Evolutionary conservation across 2,329 filamentous ascomycete genomes (phyloP).

Genomic region (Colletotrichum sp.): DNA sequence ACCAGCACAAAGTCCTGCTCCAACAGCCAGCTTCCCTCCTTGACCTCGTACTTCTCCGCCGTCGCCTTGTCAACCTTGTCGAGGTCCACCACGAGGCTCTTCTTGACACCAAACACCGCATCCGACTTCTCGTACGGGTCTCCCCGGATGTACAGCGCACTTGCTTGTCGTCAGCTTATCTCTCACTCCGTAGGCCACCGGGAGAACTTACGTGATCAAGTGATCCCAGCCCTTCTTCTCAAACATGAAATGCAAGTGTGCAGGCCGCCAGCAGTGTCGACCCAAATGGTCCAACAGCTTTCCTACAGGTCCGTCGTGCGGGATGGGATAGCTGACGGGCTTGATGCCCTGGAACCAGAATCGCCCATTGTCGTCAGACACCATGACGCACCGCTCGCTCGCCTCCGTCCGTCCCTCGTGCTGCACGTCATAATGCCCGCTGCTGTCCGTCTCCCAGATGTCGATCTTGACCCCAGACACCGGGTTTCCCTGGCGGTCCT

Average conservation of each 20-base stretch:
- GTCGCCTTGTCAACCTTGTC: slow-evolving; percentile 55
- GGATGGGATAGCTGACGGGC: slow-evolving; percentile 86
- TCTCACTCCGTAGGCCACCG: not conserved
- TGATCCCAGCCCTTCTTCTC: slow-evolving; percentile 79
- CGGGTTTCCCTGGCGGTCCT: slow-evolving; percentile 64
- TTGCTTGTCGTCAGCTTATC: slow-evolving; percentile 33
- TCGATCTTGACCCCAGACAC: slow-evolving; percentile 71
- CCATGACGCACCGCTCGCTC: slow-evolving; percentile 57
- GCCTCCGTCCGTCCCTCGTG: slow-evolving; percentile 58
- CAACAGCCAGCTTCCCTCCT: slow-evolving; percentile 67
- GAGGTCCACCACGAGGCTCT: slow-evolving; percentile 74
- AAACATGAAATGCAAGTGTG: slow-evolving; percentile 91
- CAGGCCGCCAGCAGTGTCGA: slow-evolving; percentile 80
- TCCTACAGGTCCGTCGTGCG: slow-evolving; percentile 83
- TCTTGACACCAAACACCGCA: slow-evolving; percentile 86
- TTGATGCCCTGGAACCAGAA: slow-evolving; percentile 89
- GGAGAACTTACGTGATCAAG: slow-evolving; percentile 75
- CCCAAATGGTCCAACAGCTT: slow-evolving; percentile 68
- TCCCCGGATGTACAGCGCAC: slow-evolving; percentile 76
- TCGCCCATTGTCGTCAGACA: slow-evolving; percentile 28
- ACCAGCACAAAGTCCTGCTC: slow-evolving; percentile 81
- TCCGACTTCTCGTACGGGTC: slow-evolving; percentile 85
- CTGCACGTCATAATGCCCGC: slow-evolving; percentile 79
- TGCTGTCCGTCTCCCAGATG: slow-evolving; percentile 80
- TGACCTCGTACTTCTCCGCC: slow-evolving; percentile 66